Percentiles rank a stretch among this genome's conserved stretches.
These are phyloP conservation scores for Candida albicans DNA, from an alignment of 1,139 yeast genomes.

Conservation along the genomic window DNA sequence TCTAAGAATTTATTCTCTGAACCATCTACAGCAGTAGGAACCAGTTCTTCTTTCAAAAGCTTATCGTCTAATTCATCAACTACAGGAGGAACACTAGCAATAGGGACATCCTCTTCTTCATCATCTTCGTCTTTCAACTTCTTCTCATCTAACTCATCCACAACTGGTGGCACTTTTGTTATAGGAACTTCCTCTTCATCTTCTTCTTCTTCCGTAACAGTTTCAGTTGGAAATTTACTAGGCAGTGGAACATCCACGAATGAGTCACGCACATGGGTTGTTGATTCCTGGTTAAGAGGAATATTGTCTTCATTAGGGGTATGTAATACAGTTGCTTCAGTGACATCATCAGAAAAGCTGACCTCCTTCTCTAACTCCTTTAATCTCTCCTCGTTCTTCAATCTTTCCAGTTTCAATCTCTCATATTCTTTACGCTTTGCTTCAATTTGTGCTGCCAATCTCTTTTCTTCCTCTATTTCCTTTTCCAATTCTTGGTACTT, in stretches of 20 bases:
- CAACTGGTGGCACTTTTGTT: slow-evolving; percentile 4
- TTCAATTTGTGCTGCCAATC: slow-evolving; percentile 31
- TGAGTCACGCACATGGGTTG: not conserved
- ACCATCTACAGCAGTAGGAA: not conserved
- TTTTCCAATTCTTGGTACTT: slow-evolving; percentile 20
- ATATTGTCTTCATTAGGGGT: not conserved
- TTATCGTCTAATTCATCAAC: slow-evolving; percentile 25
- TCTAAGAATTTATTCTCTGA: not conserved
- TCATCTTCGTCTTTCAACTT: slow-evolving; percentile 11
- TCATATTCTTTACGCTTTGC: slow-evolving; percentile 34
- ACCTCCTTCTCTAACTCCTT: slow-evolving; percentile 14
- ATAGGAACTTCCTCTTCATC: slow-evolving; percentile 12
- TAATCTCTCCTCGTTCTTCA: slow-evolving; percentile 23
- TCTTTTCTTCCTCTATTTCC: slow-evolving; percentile 34
- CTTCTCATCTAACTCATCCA: slow-evolving; percentile 12
- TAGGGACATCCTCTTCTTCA: slow-evolving; percentile 20
- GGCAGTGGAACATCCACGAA: not conserved
- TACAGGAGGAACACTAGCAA: slow-evolving; percentile 15
- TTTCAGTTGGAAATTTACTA: slow-evolving; percentile 3
- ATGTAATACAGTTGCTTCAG: slow-evolving; percentile 10
- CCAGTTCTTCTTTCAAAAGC: slow-evolving; percentile 4
- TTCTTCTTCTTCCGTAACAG: slow-evolving; percentile 7
- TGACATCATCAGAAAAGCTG: not conserved
- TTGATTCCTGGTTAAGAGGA: not conserved
- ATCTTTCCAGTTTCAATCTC: slow-evolving; percentile 20